Evolutionary conservation across 2,329 filamentous ascomycete genomes (phyloP).

Genomic region (Geosmithia morbida): DNA sequence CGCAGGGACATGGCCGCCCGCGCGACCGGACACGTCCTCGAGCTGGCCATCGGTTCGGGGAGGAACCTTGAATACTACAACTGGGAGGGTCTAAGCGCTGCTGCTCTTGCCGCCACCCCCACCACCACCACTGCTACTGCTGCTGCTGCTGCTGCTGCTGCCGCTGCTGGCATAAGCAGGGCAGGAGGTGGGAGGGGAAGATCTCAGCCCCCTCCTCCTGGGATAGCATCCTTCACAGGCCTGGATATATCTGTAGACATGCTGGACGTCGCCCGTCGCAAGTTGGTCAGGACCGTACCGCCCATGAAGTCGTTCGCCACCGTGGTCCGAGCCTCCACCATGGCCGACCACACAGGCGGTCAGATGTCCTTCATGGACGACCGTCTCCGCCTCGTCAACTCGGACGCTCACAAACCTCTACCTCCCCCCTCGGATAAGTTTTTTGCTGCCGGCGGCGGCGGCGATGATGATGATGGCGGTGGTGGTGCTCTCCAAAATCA

Average conservation of each 20-base stretch:
- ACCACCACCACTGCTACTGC: constrained; percentile 4
- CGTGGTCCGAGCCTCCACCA: constrained; percentile 16
- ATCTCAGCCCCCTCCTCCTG: too few species aligned
- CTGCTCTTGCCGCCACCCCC: constrained; percentile 6
- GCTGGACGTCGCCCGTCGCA: constrained; percentile 40
- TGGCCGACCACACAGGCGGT: constrained; percentile 18
- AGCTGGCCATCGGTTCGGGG: constrained; percentile 49
- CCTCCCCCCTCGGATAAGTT: constrained; percentile 10
- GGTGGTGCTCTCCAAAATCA: too few species aligned
- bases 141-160: too few species aligned
- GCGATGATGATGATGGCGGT: too few species aligned
- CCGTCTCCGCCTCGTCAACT: constrained; percentile 30
- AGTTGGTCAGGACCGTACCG: constrained; percentile 30
- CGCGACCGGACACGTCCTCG: constrained; percentile 42
- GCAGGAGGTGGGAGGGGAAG: too few species aligned
- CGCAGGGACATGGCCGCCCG: constrained; percentile 30
- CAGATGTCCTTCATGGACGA: constrained; percentile 23
- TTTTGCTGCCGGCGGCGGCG: too few species aligned
- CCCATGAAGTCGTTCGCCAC: constrained; percentile 16
- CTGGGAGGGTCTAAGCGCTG: constrained; percentile 28
- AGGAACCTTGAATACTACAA: constrained; percentile 45
- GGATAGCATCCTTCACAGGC: constrained; percentile 45
- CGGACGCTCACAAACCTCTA: constrained; percentile 29
- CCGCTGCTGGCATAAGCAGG: too few species aligned
- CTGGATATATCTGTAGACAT: constrained; percentile 47